Evolutionary conservation across 75 land plant genomes (phyloP).

Genomic region (Selaginella moellendorffii): DNA sequence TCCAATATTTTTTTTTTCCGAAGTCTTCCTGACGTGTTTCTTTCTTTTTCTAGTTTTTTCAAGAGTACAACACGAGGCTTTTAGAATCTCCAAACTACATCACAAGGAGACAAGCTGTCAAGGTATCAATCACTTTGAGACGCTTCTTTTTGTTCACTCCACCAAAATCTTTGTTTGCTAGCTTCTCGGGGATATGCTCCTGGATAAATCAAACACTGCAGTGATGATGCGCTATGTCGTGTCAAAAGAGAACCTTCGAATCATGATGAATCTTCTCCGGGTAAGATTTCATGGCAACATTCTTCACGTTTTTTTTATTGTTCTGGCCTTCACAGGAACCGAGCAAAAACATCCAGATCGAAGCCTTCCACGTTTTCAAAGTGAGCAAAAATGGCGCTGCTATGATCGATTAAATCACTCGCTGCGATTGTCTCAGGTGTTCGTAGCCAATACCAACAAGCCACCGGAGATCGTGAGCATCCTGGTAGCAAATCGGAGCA

Average conservation of each 20-base stretch:
- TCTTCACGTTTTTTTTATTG: not conserved
- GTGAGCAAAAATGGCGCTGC: no score
- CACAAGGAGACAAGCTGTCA: constrained; percentile 84
- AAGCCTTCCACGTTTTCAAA: constrained; percentile 98
- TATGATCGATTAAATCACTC: no score
- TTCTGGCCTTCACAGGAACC: constrained; percentile 45
- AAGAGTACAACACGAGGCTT: constrained; percentile 70
- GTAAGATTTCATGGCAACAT: constrained; percentile 14
- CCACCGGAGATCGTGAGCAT: constrained; percentile 71
- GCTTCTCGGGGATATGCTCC: constrained; percentile 79
- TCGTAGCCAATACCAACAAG: constrained; percentile 71
- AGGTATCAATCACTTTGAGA: constrained; percentile 45
- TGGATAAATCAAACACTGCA: constrained; percentile 73
- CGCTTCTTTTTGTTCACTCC: no score
- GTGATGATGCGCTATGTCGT: constrained; percentile 85
- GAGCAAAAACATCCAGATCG: constrained; percentile 84
- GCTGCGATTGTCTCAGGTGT: no score
- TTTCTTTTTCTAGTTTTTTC: constrained; percentile 51
- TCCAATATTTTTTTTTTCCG: not conserved
- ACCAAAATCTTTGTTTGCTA: constrained; percentile 19
- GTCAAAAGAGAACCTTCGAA: constrained; percentile 82
- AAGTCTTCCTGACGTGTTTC: not conserved
- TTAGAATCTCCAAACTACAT: constrained; percentile 79
- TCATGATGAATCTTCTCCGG: constrained; percentile 90
- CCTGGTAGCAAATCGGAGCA: constrained; percentile 54